Base-by-base conservation (phyloP, 1,139 yeast species). In the Taiozyma sp. region DNA sequence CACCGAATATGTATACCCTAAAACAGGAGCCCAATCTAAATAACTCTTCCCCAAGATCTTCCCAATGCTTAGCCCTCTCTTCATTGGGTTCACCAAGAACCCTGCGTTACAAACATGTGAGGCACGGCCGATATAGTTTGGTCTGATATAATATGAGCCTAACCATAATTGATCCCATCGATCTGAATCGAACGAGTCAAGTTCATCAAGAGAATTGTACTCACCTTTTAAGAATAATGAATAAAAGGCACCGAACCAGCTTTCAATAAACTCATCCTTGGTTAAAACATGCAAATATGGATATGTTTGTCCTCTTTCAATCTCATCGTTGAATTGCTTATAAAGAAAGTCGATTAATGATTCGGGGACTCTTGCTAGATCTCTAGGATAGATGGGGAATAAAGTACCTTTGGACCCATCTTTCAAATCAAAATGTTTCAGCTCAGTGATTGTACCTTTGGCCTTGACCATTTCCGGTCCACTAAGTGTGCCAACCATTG, bases 241-340 rank as follows among this genome's bases (percentile, higher is more conserved):
- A 4, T 87, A 87, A 67, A 89, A 87, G n/a, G 89, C 79, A 10
- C 86, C 84, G 63, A 91, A 90, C 98, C 98, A 92, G 66, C 85
- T 87, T 56, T 80, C 77, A 54, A 77, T 79, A 68, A 89, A 93
- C 53, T 84, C 84, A 47, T 85, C 84, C 39, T 79, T 70, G 40
- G 82, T 78, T 38, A 88, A 70, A 2, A 80, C 75, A 52, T 88
- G 86, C 53, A 82, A 78, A 59, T 87, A 81, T 1, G 97, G 92
- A 60, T 81, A 84, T 0, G 97, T 87, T 53, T 84, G 86, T 9
- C 98, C 98, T 12, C 84, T 73, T 54, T 84, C 91, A 44, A 92
- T 80, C 65, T 91, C 98, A 73, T 79, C 77, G 65, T 90, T 91
- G 72, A 88, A 85, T 70, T 88, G 92, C 56, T 81, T 84, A 62